Base-by-base conservation (phyloP, 768 basidiomycete species). In the Trametes cinnabarina region DNA sequence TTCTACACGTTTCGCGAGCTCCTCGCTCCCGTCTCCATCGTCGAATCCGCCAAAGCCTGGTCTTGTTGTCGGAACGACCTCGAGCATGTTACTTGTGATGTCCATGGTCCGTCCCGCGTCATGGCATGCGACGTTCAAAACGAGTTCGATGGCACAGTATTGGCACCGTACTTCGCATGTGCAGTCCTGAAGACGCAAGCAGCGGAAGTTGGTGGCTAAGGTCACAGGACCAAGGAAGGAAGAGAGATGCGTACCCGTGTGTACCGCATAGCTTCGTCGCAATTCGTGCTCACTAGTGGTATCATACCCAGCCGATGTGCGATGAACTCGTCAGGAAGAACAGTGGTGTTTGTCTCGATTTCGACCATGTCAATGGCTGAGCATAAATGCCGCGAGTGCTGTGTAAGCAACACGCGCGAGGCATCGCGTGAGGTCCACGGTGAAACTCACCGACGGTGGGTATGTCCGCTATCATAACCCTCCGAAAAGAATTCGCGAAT, bases 321-420 rank as follows among this genome's bases (percentile, higher is more conserved):
- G 60, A 99, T 89, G 76, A 94, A 97, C 75, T 99, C 97, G 73
- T 99, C 97, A 2, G 95, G 92, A 20, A 99, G 76, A 3, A 97
- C 95, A 2, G 92, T 86, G 4, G 93, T 94, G 71, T 99, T 99
- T 54, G 82, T 82, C 58, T 88, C 83, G 62, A 98, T 89, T 72
- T 94, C 90, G 11, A 98, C 96, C 74, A 96, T 88, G 76, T 99
- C 97, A 63, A 99, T 98, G 34, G 95, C 97, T 98, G 67, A 25
- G 20, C 47, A 37, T 9, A 14, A 5, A 28, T 12, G 26, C 10
- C 26, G 23, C 15, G 35, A 23, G 19, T 41, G 54, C 46, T 47
- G n/a, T 17, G 54, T 55, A 26, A 55, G 54, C 46, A 35, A 34
- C 22, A 28, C 26, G 23, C 35, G 10, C 53, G 1, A n/a, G 23